These are phyloP conservation scores for Gynochthodes officinalis DNA, from an alignment of 257 asterid genomes.

Conservation along the genomic window DNA sequence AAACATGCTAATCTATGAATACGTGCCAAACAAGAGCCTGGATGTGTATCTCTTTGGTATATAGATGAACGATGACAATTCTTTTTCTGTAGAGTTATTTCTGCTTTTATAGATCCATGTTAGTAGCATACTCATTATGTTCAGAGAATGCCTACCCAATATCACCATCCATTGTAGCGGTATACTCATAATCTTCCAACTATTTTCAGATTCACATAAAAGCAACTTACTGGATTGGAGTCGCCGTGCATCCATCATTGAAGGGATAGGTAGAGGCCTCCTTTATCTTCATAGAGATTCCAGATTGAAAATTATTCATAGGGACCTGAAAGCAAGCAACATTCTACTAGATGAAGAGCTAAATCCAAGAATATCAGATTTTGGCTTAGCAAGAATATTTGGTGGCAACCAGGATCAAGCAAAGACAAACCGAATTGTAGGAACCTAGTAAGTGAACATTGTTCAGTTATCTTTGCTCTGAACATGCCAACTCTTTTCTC, in stretches of 20 bases:
- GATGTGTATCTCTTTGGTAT: not conserved
- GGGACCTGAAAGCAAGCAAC: not conserved
- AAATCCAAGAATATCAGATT: not conserved
- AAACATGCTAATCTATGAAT: not conserved
- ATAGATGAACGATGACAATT: not conserved
- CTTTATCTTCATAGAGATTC: not conserved
- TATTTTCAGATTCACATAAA: not conserved
- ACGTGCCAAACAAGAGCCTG: conserved; percentile 6
- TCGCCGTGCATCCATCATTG: not conserved
- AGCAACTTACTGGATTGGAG: not conserved
- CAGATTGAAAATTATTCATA: no score
- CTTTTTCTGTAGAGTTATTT: not conserved
- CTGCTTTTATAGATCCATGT: not conserved
- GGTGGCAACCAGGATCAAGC: not conserved
- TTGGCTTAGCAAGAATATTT: not conserved
- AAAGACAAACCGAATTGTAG: not conserved
- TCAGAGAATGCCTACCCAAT: not conserved
- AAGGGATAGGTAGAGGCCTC: not conserved
- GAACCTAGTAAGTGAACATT: no score
- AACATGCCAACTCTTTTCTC: no score
- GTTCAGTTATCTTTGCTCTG: no score
- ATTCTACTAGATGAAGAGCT: not conserved
- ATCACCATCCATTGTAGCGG: not conserved
- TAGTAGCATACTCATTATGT: no score
- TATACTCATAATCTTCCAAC: not conserved